These are phyloP conservation scores for Aspergillus sp. DNA, from an alignment of 2,329 filamentous ascomycete genomes.

Conservation along the genomic window DNA sequence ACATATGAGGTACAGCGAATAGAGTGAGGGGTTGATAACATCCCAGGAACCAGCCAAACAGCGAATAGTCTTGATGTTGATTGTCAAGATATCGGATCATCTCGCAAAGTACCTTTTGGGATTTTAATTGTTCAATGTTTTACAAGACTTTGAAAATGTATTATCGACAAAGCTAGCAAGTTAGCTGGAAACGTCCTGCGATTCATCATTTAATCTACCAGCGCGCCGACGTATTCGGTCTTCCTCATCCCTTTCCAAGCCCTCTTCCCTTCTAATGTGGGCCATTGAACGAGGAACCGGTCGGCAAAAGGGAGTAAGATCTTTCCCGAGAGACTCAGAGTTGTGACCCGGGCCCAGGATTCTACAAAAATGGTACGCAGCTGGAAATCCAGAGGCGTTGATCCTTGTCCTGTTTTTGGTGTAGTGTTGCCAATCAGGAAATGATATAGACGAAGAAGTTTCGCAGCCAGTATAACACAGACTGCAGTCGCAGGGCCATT, in stretches of 20 bases:
- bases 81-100: too few relatives aligned
- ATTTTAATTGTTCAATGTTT: too few relatives aligned
- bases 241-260: slow-evolving; percentile 35
- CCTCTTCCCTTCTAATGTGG: slow-evolving; percentile 50
- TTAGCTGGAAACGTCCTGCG: too few relatives aligned
- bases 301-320: slow-evolving; percentile 70
- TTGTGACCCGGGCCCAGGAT: slow-evolving; percentile 81
- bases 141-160: too few relatives aligned
- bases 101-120: too few relatives aligned
- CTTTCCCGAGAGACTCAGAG: slow-evolving; percentile 77
- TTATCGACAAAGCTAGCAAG: too few relatives aligned
- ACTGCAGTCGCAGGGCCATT: slow-evolving; percentile 89
- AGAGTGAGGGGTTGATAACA: too few relatives aligned
- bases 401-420: background rate
- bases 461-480: slow-evolving; percentile 60
- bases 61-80: too few relatives aligned
- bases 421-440: slow-evolving; percentile 7
- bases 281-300: slow-evolving; percentile 78
- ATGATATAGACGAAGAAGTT: slow-evolving; percentile 52
- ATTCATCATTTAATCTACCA: slow-evolving; percentile 26
- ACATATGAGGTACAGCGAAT: too few relatives aligned
- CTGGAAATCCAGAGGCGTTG: slow-evolving; percentile 40
- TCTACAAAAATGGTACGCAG: slow-evolving; percentile 83
- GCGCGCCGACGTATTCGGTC: slow-evolving; percentile 35
- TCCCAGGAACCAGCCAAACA: too few relatives aligned